A percentile compares a stretch with the other conserved stretches of the same genome.
Conservation (phyloP, 2,329 filamentous ascomycete species). For the Exophiala sp. region DNA sequence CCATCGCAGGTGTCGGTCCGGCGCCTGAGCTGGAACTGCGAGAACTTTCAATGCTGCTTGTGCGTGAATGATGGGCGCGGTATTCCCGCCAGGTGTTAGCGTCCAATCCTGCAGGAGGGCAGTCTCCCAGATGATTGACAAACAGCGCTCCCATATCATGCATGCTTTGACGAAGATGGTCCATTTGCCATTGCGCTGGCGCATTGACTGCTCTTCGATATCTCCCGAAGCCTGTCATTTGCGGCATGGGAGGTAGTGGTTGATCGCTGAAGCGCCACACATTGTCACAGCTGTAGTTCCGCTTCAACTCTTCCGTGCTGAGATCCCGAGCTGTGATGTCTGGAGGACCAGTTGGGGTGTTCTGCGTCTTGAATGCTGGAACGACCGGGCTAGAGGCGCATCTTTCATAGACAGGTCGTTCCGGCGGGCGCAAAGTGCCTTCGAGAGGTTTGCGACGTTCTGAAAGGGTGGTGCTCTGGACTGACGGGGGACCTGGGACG, state of each 20-base stretch:
- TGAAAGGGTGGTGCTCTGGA: constrained; percentile 1
- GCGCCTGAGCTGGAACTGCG: constrained; percentile 9
- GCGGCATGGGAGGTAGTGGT: constrained; percentile 18
- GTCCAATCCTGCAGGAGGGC: constrained; percentile 19
- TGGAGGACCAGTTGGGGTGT: constrained; percentile 7
- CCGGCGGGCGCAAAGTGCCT: background rate
- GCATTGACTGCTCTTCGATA: constrained; percentile 25
- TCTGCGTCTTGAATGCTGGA: background rate
- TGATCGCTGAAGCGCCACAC: constrained; percentile 19
- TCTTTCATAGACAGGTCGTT: constrained; percentile 9
- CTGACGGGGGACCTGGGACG: constrained; percentile 2
- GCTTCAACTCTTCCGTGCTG: constrained; percentile 16
- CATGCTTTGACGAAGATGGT: constrained; percentile 16
- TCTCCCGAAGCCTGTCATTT: constrained; percentile 26
- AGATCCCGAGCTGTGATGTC: constrained; percentile 18
- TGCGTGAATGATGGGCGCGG: constrained; percentile 11
- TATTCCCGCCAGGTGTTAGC: constrained; percentile 17
- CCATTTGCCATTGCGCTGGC: constrained; percentile 22
- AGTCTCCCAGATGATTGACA: constrained; percentile 16
- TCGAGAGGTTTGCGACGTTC: constrained; percentile 7
- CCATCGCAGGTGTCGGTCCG: background rate
- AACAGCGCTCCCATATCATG: constrained; percentile 15
- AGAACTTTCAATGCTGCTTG: constrained; percentile 18
- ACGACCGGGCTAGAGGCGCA: constrained; percentile 13
- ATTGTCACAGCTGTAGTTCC: constrained; percentile 22